Evolutionary conservation across 2,329 filamentous ascomycete species (phyloP).

Genomic region (Diaporthe aspalathi): DNA sequence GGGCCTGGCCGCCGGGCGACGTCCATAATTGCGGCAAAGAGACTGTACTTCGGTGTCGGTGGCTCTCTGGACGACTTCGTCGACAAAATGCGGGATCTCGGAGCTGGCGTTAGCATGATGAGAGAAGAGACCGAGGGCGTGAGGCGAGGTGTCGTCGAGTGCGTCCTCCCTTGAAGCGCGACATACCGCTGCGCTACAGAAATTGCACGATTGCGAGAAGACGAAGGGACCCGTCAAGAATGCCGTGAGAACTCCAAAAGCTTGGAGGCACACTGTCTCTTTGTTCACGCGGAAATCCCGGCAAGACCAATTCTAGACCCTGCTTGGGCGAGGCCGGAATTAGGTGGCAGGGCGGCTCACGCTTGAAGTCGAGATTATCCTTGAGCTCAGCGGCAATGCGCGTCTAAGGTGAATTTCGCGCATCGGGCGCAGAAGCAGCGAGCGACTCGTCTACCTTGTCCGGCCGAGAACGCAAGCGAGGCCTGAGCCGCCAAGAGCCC

Average conservation of each 20-base stretch:
- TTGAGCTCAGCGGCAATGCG: slow-evolving; percentile 7
- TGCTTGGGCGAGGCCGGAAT: not conserved
- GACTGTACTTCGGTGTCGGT: slow-evolving; percentile 86
- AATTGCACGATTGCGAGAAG: not conserved
- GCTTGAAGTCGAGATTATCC: not conserved
- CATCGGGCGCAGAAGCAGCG: not conserved
- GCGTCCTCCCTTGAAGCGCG: slow-evolving; percentile 50
- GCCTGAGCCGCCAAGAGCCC: not conserved
- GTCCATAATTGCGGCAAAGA: slow-evolving; percentile 80
- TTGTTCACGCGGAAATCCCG: not conserved
- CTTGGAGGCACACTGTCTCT: not conserved
- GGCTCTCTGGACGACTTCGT: slow-evolving; percentile 83
- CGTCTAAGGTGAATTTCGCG: not conserved
- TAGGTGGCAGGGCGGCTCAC: not conserved
- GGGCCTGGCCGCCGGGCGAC: slow-evolving; percentile 59
- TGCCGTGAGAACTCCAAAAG: not conserved
- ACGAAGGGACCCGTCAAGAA: not conserved
- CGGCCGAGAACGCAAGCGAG: slow-evolving; percentile 21
- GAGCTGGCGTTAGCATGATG: slow-evolving; percentile 61
- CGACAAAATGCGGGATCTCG: slow-evolving; percentile 60
- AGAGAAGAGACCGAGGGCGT: slow-evolving; percentile 72
- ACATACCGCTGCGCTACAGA: not conserved
- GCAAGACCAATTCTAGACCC: not conserved
- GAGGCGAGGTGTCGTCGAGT: slow-evolving; percentile 69
- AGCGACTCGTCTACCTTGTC: not conserved